Base-by-base conservation (phyloP, 768 basidiomycete genomes). In the Boletus sp. region DNA sequence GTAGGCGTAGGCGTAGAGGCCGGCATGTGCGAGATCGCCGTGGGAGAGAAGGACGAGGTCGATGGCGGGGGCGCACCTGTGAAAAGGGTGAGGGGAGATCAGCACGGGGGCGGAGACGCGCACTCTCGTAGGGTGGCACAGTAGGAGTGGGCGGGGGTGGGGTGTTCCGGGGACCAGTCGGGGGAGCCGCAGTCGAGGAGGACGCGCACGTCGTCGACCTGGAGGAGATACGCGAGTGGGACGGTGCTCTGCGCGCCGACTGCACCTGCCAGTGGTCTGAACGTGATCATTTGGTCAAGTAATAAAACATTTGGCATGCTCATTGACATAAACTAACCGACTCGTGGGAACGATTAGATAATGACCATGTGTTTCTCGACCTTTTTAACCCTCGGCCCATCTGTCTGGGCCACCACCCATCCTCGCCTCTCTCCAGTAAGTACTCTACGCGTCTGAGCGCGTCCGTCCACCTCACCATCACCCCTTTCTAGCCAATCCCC, bases 181-280 rank as follows among this genome's bases (percentile, higher is more conserved):
- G 89, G 90, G 7, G 93, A 90, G 12, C 97, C 97, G 70, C 96
- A 93, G 75, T 99, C 97, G 55, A 99, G 81, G 18, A 99, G 82
- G 64, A 99, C 92, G 56, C 85, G 82, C 20, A 97, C 87, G 73
- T 95, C 94, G 78, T 98, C 97, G 53, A 98, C 83, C 66, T 98
- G 90, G 20, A 99, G 83, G 33, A 98, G 78, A 71, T 97, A 96
- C 8, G 87, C 83, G 42, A 93, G 76, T 3, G 92, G 90, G 7
- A 79, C 80, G 8, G 82, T 80, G 56, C 78, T 76, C 8, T 80
- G 75, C 2, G 86, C 84, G 60, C 83, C 83, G 50, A 92, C 92
- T 37, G 91, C 85, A 28, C 92, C 92, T 37, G 92, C 89, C 45
- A 98, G 77, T 2, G 96, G 91, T 9, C 90, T 94, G 71, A 98